Evolutionary conservation across 768 basidiomycete species (phyloP).

Genomic region (Lactifluus rugatus): DNA sequence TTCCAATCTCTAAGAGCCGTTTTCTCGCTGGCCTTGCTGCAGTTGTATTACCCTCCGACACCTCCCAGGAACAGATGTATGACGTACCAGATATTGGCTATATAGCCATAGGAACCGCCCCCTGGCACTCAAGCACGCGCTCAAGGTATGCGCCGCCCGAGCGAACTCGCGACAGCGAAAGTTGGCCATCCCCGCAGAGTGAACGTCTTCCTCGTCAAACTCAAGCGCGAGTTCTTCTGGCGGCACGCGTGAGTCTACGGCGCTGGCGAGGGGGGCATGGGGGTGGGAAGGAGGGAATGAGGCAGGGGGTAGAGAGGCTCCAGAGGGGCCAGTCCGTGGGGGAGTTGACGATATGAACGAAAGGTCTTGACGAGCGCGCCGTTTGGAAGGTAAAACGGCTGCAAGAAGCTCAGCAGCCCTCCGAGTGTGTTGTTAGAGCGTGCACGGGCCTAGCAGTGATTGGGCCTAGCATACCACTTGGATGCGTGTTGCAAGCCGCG

Average conservation of each 20-base stretch:
- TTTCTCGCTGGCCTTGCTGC: conserved; percentile 66
- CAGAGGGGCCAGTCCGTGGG: conserved; percentile 26
- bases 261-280: conserved; percentile 11
- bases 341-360: conserved; percentile 53
- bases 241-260: conserved; percentile 1
- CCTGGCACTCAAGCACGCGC: conserved; percentile 56
- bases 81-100: conserved; percentile 74
- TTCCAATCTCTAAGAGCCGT: conserved; percentile 79
- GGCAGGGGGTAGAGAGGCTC: conserved; percentile 21
- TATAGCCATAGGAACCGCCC: conserved; percentile 73
- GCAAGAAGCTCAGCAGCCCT: conserved; percentile 75
- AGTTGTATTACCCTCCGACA: conserved; percentile 7
- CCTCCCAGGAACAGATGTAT: neutral
- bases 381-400: conserved; percentile 43
- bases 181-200: conserved; percentile 61
- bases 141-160: conserved; percentile 58
- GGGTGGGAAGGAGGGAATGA: conserved; percentile 14
- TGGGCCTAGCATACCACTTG: conserved; percentile 51
- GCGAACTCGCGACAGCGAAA: conserved; percentile 71
- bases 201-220: conserved; percentile 58
- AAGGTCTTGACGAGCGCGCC: conserved; percentile 27
- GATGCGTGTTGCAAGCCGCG: conserved; percentile 60
- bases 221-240: conserved; percentile 31
- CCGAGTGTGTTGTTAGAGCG: conserved; percentile 8
- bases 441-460: neutral